Base-by-base conservation (phyloP, 2,329 filamentous ascomycete genomes). In the Periconia sp. region DNA sequence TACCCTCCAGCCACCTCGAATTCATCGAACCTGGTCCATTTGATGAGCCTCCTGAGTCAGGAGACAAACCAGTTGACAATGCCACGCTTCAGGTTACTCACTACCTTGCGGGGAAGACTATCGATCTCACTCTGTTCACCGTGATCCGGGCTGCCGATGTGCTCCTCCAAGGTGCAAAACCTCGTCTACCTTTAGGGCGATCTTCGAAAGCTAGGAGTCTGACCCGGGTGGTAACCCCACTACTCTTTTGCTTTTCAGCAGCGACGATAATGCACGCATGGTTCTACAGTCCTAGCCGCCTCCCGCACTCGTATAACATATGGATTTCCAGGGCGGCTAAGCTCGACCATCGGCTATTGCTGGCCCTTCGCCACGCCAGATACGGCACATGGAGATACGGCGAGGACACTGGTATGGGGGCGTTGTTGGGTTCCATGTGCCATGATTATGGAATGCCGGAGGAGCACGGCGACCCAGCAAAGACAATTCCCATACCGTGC, bases 221-320 rank as follows among this genome's bases (percentile, higher is more conserved):
- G 7, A 71, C 76, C 27, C 64, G 66, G 27, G 69, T 84, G 37
- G 77, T 84, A n/a, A 88, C 93, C 66, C 83, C 89, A 3, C 74
- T 82, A 6, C 75, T 92, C 17, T 95, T 96, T 71, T 85, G 88
- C 43, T 72, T 81, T 33, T 92, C 89, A 18, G 86, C 84, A 40
- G 88, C 86, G 19, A 76, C 90, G 37, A 87, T 95, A 61, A 96
- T 95, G 91, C 93, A 90, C 88, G 83, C 90, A 17, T 96, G 90
- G 89, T 87, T 95, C 70, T 96, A 93, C 75, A 72, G 79, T 10
- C 90, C 91, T 0, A 79, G 84, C 35, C 81, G 84, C 18, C 81
- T 96, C 1, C 91, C 91, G 2, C 80, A 77, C 27, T 81, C 86
- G 41, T 95, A 95, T 76, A 87, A 86, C 64, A 87, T 86, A 68